Conservation (phyloP, 1,284 basidiomycete genomes). For the Phenoliferia sp. region DNA sequence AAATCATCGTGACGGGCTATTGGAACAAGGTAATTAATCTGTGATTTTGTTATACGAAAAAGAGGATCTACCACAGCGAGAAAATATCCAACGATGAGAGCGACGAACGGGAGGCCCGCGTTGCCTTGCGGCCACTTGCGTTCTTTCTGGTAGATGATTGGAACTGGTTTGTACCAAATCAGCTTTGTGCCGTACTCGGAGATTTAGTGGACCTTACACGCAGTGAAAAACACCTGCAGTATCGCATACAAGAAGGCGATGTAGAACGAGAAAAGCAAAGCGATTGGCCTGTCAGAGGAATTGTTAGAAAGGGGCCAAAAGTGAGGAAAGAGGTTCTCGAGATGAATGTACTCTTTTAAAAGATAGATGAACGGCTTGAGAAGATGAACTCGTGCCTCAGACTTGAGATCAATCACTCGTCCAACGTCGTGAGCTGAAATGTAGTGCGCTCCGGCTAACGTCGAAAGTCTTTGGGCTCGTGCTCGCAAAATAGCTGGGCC, state of each 20-base stretch:
- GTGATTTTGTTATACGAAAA: background rate
- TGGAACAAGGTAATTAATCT: background rate
- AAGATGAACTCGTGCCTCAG: background rate
- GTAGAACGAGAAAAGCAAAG: background rate
- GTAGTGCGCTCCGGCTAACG: background rate
- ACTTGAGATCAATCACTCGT: background rate
- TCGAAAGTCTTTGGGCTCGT: background rate
- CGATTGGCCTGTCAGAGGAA: background rate
- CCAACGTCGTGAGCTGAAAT: background rate
- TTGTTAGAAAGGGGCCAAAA: background rate
- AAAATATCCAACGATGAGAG: background rate
- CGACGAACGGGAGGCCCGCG: background rate
- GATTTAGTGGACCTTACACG: background rate
- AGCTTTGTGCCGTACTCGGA: too few relatives aligned
- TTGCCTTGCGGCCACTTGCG: background rate
- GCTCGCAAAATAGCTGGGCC: background rate
- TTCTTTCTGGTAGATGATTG: background rate
- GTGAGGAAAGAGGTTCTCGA: background rate
- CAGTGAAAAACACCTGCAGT: background rate
- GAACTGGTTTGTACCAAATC: background rate
- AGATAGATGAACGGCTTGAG: background rate
- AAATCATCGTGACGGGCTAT: background rate
- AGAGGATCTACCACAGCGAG: background rate
- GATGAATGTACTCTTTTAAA: background rate
- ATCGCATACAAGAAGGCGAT: background rate